A percentile compares a stretch with the other conserved stretches of the same genome.
Conservation (phyloP, 2,329 filamentous ascomycete species). For the Teratosphaeria viscida region DNA sequence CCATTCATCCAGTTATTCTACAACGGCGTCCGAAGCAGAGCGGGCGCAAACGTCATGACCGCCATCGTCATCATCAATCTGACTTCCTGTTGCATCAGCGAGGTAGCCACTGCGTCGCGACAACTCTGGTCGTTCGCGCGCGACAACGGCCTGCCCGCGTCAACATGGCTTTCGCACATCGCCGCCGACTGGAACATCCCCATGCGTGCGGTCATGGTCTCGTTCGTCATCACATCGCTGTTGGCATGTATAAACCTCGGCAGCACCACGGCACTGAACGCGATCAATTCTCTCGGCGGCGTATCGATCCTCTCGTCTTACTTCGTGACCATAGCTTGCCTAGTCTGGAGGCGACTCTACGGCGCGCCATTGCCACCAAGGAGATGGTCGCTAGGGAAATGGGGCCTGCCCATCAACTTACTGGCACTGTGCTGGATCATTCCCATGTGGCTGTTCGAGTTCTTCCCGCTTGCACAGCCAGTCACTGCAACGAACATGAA, state of each 20-base stretch:
- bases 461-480: conserved; percentile 32
- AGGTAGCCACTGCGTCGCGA: conserved; percentile 28
- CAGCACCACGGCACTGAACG: conserved; percentile 31
- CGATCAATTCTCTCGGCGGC: conserved; percentile 30
- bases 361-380: conserved; percentile 25
- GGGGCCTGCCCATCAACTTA: conserved; percentile 30
- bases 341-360: conserved; percentile 27
- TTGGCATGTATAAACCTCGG: conserved; percentile 29
- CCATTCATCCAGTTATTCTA: conserved; percentile 23
- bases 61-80: conserved; percentile 24
- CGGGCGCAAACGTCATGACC: conserved; percentile 23
- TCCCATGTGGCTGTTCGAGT: conserved; percentile 35
- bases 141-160: conserved; percentile 4
- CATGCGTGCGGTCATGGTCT: conserved; percentile 15
- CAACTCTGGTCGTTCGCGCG: conserved; percentile 22
- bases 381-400: conserved; percentile 30
- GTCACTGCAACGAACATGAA: conserved; percentile 30
- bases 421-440: too few relatives aligned
- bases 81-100: conserved; percentile 23
- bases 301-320: conserved; percentile 32
- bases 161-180: conserved; percentile 3
- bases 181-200: conserved; percentile 13
- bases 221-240: conserved; percentile 14
- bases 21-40: conserved; percentile 22
- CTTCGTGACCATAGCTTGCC: conserved; percentile 26